A percentile compares a stretch with the other conserved stretches of the same genome.
Conservation (phyloP, 805 yeast species). For the Spathaspora girioi region DNA sequence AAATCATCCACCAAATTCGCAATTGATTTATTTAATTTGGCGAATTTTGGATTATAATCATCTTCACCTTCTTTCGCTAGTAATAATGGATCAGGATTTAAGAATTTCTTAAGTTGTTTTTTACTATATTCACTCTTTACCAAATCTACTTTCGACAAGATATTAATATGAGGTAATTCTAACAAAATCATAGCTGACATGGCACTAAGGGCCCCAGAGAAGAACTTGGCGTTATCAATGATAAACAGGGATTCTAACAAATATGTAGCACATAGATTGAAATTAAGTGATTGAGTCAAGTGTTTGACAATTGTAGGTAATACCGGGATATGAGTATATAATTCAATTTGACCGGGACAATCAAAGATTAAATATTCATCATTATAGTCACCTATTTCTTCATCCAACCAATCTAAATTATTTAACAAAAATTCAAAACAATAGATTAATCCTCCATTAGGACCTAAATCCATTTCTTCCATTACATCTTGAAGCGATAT, state of each 20-base stretch:
- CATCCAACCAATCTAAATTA: constrained; percentile 95
- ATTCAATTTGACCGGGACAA: constrained; percentile 96
- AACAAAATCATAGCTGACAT: constrained; percentile 97
- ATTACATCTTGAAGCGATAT: constrained; percentile 90
- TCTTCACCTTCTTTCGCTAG: constrained; percentile 46
- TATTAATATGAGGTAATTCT: constrained; percentile 92
- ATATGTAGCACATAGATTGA: constrained; percentile 89
- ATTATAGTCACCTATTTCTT: constrained; percentile 91
- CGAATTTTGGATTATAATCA: constrained; percentile 57
- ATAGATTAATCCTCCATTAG: constrained; percentile 90
- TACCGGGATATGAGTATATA: constrained; percentile 91
- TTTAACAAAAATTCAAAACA: constrained; percentile 89
- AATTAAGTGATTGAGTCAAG: constrained; percentile 71
- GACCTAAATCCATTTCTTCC: constrained; percentile 92
- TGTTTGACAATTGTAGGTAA: constrained; percentile 87
- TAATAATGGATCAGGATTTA: constrained; percentile 88
- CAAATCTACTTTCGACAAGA: constrained; percentile 82
- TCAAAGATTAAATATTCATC: constrained; percentile 94
- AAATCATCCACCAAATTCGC: constrained; percentile 93
- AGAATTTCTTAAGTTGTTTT: constrained; percentile 73
- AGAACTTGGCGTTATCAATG: constrained; percentile 85
- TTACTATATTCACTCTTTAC: constrained; percentile 74
- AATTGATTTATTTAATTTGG: constrained; percentile 71
- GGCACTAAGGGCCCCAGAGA: constrained; percentile 92
- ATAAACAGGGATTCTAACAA: constrained; percentile 92